These are phyloP conservation scores for Penicillium sp. DNA, from an alignment of 2,329 filamentous ascomycete species.

Conservation along the genomic window DNA sequence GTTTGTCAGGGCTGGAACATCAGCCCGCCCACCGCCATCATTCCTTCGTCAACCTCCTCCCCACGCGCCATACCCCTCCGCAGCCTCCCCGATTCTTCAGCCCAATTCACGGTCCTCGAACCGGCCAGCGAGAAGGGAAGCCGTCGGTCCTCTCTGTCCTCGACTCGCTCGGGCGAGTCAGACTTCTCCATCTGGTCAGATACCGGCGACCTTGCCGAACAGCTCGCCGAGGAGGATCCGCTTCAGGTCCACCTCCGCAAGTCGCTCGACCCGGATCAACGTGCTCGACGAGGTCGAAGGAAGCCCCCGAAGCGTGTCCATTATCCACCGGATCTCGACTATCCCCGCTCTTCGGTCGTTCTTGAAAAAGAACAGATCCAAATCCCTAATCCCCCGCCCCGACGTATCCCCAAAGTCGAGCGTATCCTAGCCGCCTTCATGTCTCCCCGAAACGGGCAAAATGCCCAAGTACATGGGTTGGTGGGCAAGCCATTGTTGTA, in stretches of 20 bases:
- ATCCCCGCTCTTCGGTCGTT: conserved; percentile 39
- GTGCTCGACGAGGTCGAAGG: conserved; percentile 46
- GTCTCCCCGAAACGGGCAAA: conserved; percentile 70
- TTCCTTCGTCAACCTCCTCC: conserved; percentile 73
- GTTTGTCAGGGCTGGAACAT: conserved; percentile 45
- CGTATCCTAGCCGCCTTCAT: conserved; percentile 81
- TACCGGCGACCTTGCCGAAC: conserved; percentile 92
- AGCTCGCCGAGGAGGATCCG: conserved; percentile 82
- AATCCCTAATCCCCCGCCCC: conserved; percentile 70
- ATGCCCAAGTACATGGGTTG: conserved; percentile 80
- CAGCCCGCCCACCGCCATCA: conserved; percentile 81
- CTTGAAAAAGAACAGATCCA: conserved; percentile 61
- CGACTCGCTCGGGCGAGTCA: conserved; percentile 59
- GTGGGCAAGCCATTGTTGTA: conserved; percentile 95
- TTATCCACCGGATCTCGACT: conserved; percentile 61
- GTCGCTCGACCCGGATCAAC: conserved; percentile 65
- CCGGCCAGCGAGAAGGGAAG: conserved; percentile 54
- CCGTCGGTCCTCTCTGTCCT: conserved; percentile 56
- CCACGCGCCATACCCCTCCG: conserved; percentile 78
- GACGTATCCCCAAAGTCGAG: conserved; percentile 67
- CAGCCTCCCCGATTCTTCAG: conserved; percentile 58
- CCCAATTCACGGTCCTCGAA: conserved; percentile 40
- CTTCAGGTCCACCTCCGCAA: conserved; percentile 70
- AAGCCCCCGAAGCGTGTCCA: conserved; percentile 67
- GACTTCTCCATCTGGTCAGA: conserved; percentile 88